Evolutionary conservation across 352 stramenopile genomes (phyloP).

Genomic region (Aphanomyces euteiches): DNA sequence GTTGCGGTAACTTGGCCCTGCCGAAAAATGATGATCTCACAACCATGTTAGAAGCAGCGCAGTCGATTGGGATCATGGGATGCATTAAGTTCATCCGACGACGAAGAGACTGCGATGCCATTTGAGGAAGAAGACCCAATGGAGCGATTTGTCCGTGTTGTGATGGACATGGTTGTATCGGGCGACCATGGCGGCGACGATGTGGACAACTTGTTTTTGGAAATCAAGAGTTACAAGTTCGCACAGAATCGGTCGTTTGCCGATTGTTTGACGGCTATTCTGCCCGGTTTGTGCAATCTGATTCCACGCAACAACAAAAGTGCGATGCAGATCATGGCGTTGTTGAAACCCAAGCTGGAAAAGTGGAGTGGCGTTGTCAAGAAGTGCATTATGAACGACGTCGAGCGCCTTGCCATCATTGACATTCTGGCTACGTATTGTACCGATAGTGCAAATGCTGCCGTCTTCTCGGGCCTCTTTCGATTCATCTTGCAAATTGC

Average conservation of each 20-base stretch:
- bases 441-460: slow-evolving; percentile 40
- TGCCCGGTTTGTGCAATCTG: slow-evolving; percentile 66
- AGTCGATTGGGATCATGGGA: slow-evolving; percentile 75
- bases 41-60: slow-evolving; percentile 33
- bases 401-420: slow-evolving; percentile 63
- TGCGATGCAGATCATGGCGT: slow-evolving; percentile 63
- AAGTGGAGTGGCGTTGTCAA: slow-evolving; percentile 89
- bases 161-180: slow-evolving; percentile 76
- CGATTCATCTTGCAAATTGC: slow-evolving; percentile 92
- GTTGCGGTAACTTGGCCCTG: slow-evolving; percentile 34
- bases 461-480: slow-evolving; percentile 78
- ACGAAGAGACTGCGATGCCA: slow-evolving; percentile 56
- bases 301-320: slow-evolving; percentile 49
- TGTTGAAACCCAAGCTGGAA: slow-evolving; percentile 79
- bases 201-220: slow-evolving; percentile 89
- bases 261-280: slow-evolving; percentile 70
- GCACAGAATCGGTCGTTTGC: slow-evolving; percentile 86
- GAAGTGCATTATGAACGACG: slow-evolving; percentile 82
- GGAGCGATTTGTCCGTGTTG: slow-evolving; percentile 58
- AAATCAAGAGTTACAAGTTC: slow-evolving; percentile 93
- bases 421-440: slow-evolving; percentile 59
- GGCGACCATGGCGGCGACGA: slow-evolving; percentile 69
- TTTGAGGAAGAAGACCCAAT: slow-evolving; percentile 49
- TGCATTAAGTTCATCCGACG: slow-evolving; percentile 69
- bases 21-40: no score